Conservation (phyloP, 208 protist species). For the Lotmaria passim region DNA sequence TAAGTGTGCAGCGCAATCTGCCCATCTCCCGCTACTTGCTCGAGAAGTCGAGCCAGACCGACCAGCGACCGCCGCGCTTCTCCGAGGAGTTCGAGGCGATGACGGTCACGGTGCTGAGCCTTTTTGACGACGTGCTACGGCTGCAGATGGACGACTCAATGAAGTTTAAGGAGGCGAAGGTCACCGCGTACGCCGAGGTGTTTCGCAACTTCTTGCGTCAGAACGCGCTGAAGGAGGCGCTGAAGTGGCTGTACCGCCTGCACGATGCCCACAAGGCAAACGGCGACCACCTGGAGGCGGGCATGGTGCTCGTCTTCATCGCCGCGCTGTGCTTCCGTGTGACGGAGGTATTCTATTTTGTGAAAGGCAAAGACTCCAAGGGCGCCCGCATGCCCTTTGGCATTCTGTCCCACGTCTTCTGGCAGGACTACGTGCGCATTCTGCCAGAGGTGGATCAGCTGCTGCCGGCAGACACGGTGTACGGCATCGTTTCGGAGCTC, state of each 20-base stretch:
- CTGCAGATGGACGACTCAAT: conserved; percentile 79
- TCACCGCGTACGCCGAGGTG: conserved; percentile 83
- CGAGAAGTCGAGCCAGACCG: conserved; percentile 37
- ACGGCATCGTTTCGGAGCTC: conserved; percentile 79
- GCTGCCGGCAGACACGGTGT: conserved; percentile 70
- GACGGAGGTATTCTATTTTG: conserved; percentile 86
- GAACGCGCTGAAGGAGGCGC: conserved; percentile 76
- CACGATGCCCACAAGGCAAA: conserved; percentile 83
- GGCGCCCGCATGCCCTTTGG: conserved; percentile 79
- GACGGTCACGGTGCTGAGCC: conserved; percentile 68
- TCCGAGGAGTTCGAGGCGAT: conserved; percentile 77
- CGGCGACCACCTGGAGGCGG: conserved; percentile 75
- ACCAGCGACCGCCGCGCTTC: conserved; percentile 52
- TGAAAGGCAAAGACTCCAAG: conserved; percentile 67
- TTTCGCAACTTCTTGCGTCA: conserved; percentile 82
- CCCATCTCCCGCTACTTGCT: conserved; percentile 70
- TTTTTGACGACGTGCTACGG: conserved; percentile 85
- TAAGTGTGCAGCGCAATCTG: conserved; percentile 66
- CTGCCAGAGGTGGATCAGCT: conserved; percentile 78
- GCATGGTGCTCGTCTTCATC: conserved; percentile 88
- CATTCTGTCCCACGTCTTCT: conserved; percentile 80
- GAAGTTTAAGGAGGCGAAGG: conserved; percentile 82
- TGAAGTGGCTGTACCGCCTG: conserved; percentile 87
- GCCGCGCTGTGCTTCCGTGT: conserved; percentile 85
- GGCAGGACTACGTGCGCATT: conserved; percentile 92